Evolutionary conservation across 352 stramenopile species (phyloP), one percentile per base, ranked within the genome.

Genomic region (Phytopythium sindhum): DNA sequence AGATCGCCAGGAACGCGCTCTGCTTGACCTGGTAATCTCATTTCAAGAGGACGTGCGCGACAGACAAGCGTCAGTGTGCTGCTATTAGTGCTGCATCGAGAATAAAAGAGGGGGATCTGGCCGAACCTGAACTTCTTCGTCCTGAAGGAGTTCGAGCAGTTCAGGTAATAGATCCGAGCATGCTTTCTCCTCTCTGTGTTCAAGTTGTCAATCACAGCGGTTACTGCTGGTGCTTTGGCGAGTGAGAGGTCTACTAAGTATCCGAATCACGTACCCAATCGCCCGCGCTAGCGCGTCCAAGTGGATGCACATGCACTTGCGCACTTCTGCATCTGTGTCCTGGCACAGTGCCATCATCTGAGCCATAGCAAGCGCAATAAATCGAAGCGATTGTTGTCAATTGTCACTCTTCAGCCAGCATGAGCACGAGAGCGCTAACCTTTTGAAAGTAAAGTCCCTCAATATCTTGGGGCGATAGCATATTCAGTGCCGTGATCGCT

Each of bases 261-360:
- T 6, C 50, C 31, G 57, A 29, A n/a, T 24, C 67, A 52, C 71
- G 11, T 70, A 94, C 86, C 86, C 78, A 14, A 94, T 73, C 47
- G 84, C 80, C 28, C 86, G 69, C 29, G 84, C 86, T 5, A 94
- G 64, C 0, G 77, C 82, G 61, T 94, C 86, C 15, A 94, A 63
- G 58, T 94, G 86, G 58, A 94, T 80, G 55, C 86, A 93, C 86
- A 94, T 94, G 62, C 80, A 93, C 60, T 73, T 86, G 28, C 86
- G 84, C 29, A 94, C 81, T 69, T 94, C 86, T 14, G 84, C 81
- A 48, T 94, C 86, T 5, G 86, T 94, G 51, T 94, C 86, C 76
- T 94, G 86, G 50, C 86, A 94, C 31, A 94, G 62, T 0, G 76
- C 79, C 78, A 94, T 91, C 86, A 93, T 94, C 84, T 94, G 73